These are phyloP conservation scores for Lagenidium giganteum DNA, from an alignment of 352 stramenopile genomes.

Conservation along the genomic window DNA sequence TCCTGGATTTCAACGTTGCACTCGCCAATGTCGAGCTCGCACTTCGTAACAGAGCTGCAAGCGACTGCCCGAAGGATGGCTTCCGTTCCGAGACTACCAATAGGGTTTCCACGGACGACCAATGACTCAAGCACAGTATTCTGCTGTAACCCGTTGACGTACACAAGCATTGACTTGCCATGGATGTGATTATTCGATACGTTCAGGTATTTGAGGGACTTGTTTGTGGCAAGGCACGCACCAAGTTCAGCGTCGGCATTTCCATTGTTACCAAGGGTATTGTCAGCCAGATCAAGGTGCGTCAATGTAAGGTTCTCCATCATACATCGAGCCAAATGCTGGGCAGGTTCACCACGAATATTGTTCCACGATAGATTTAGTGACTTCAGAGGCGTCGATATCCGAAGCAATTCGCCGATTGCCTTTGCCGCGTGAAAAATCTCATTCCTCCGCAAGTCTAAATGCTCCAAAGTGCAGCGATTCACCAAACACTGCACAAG, in stretches of 20 bases:
- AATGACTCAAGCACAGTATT: conserved; percentile 49
- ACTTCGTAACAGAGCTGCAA: conserved; percentile 36
- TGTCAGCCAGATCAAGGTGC: conserved; percentile 62
- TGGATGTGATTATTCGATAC: conserved; percentile 71
- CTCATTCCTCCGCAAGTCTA: conserved; percentile 57
- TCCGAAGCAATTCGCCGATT: conserved; percentile 53
- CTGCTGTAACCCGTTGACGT: conserved; percentile 54
- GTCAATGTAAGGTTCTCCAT: conserved; percentile 67
- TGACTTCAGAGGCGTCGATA: conserved; percentile 45
- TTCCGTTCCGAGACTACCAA: conserved; percentile 52
- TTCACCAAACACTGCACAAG: conserved; percentile 65
- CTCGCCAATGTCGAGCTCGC: conserved; percentile 55
- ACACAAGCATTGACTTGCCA: conserved; percentile 50
- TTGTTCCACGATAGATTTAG: conserved; percentile 78
- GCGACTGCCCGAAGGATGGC: conserved; percentile 49
- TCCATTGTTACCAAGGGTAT: conserved; percentile 63
- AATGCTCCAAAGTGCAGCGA: conserved; percentile 54
- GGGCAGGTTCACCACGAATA: conserved; percentile 57
- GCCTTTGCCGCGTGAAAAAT: conserved; percentile 59
- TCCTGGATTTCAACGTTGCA: conserved; percentile 68
- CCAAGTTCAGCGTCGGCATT: conserved; percentile 60
- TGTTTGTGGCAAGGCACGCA: conserved; percentile 58
- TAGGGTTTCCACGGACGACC: conserved; percentile 59
- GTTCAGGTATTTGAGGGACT: conserved; percentile 46
- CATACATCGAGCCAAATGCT: conserved; percentile 59